These are phyloP conservation scores for Thielaviopsis ethacetica DNA, from an alignment of 2,329 filamentous ascomycete genomes.

Conservation along the genomic window DNA sequence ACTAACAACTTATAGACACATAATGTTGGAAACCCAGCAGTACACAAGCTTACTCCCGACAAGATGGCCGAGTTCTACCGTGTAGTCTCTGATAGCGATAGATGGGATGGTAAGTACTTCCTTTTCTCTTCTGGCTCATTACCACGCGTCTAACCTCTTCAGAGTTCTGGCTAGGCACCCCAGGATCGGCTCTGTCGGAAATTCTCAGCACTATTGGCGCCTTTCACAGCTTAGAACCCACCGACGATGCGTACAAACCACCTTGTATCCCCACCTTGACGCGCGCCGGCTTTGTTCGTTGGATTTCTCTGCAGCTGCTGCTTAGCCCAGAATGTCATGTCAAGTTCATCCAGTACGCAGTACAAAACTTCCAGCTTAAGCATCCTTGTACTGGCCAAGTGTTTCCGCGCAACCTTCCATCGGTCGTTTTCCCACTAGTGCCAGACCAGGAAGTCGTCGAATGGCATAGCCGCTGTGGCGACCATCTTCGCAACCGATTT, in stretches of 20 bases:
- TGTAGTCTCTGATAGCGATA: conserved; percentile 42
- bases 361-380: conserved; percentile 58
- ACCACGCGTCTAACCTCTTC: not conserved
- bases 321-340: conserved; percentile 80
- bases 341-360: conserved; percentile 64
- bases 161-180: conserved; percentile 64
- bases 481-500: conserved; percentile 36
- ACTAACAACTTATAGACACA: not conserved
- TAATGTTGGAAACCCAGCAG: conserved; percentile 40
- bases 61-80: conserved; percentile 68
- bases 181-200: conserved; percentile 62
- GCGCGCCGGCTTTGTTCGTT: conserved; percentile 70
- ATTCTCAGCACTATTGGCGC: conserved; percentile 88
- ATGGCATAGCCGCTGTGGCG: conserved; percentile 71
- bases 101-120: conserved; percentile 45
- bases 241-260: conserved; percentile 51
- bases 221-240: conserved; percentile 70
- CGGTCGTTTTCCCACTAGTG: conserved; percentile 48
- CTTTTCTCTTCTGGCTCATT: conserved; percentile 3
- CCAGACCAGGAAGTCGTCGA: conserved; percentile 66
- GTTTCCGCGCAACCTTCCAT: conserved; percentile 45
- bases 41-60: conserved; percentile 39
- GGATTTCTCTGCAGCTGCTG: conserved; percentile 83
- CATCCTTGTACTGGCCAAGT: conserved; percentile 56
- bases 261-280: conserved; percentile 75